Evolutionary conservation across 2,329 filamentous ascomycete species (phyloP).

Genomic region (Cytospora chrysosperma): DNA sequence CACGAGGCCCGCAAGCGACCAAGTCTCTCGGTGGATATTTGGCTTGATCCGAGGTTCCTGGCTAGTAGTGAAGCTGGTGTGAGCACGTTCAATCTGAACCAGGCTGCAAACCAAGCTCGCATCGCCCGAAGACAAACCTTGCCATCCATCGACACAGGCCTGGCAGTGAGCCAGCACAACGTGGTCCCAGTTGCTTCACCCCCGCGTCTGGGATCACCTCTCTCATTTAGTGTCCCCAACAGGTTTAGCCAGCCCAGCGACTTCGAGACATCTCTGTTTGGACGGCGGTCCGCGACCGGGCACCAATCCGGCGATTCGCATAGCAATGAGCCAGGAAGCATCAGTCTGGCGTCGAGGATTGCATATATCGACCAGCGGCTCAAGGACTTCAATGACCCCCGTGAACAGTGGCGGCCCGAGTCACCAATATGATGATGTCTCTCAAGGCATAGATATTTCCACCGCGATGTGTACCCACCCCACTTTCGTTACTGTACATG

Average conservation of each 20-base stretch:
- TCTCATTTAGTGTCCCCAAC: slow-evolving; percentile 61
- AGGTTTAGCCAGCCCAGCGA: slow-evolving; percentile 48
- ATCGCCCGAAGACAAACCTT: slow-evolving; percentile 14
- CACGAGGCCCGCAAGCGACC: slow-evolving; percentile 55
- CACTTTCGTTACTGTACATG: slow-evolving; percentile 28
- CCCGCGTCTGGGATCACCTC: slow-evolving; percentile 59
- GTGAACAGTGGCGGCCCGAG: slow-evolving; percentile 45
- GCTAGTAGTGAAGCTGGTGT: slow-evolving; percentile 22
- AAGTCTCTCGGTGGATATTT: slow-evolving; percentile 55
- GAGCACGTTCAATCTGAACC: slow-evolving; percentile 33
- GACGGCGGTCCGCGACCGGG: slow-evolving; percentile 57
- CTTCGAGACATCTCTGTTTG: slow-evolving; percentile 45
- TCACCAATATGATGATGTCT: slow-evolving; percentile 45
- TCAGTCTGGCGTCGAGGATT: slow-evolving; percentile 50
- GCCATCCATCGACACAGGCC: slow-evolving; percentile 14
- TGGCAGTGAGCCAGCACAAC: slow-evolving; percentile 25
- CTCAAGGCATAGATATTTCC: background rate
- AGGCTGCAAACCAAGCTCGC: slow-evolving; percentile 17
- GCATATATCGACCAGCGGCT: slow-evolving; percentile 60
- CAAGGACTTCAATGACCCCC: slow-evolving; percentile 51
- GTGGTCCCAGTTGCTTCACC: slow-evolving; percentile 38
- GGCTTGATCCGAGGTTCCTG: slow-evolving; percentile 44
- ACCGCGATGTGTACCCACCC: background rate
- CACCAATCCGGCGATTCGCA: slow-evolving; percentile 45
- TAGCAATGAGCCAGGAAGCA: slow-evolving; percentile 36